phyloP scores from a whole-genome alignment of 2,329 filamentous ascomycete species.

The Phoma sp. region DNA sequence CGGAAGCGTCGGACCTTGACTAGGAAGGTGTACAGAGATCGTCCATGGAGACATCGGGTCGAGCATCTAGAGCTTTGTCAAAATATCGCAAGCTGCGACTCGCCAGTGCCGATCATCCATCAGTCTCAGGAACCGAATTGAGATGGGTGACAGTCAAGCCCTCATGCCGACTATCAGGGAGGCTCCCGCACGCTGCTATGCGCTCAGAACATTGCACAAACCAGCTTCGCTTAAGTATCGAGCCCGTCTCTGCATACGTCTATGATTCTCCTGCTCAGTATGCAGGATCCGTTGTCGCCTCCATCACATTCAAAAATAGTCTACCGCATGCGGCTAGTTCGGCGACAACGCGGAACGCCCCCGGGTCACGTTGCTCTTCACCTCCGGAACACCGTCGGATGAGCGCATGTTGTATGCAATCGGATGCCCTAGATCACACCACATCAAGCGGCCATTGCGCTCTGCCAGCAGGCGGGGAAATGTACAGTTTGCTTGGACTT shows the following conservation, averaged over 20 bases:
- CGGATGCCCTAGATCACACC: slow-evolving; percentile 23
- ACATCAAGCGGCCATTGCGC: slow-evolving; percentile 10
- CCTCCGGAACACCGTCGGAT: slow-evolving; percentile 33
- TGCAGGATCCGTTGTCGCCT: background rate
- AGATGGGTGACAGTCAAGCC: background rate
- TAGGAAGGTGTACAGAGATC: slow-evolving; percentile 7
- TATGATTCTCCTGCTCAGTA: background rate
- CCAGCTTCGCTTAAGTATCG: background rate
- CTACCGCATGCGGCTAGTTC: slow-evolving; percentile 16
- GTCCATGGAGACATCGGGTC: slow-evolving; percentile 3
- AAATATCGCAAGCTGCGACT: slow-evolving; percentile 1
- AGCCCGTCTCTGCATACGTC: background rate
- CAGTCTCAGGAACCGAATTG: background rate
- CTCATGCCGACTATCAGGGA: background rate
- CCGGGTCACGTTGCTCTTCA: slow-evolving; percentile 15
- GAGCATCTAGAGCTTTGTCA: background rate
- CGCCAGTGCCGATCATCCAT: background rate
- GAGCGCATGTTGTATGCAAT: slow-evolving; percentile 28
- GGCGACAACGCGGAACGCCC: slow-evolving; percentile 25
- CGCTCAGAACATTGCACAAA: background rate
- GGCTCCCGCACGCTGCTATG: background rate
- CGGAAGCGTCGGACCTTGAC: slow-evolving; percentile 2
- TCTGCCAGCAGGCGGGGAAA: slow-evolving; percentile 15
- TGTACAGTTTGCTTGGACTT: background rate
- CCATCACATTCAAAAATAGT: slow-evolving; percentile 9